These are phyloP conservation scores for Onygenales sp. DNA, from an alignment of 2,329 filamentous ascomycete genomes.

Conservation along the genomic window DNA sequence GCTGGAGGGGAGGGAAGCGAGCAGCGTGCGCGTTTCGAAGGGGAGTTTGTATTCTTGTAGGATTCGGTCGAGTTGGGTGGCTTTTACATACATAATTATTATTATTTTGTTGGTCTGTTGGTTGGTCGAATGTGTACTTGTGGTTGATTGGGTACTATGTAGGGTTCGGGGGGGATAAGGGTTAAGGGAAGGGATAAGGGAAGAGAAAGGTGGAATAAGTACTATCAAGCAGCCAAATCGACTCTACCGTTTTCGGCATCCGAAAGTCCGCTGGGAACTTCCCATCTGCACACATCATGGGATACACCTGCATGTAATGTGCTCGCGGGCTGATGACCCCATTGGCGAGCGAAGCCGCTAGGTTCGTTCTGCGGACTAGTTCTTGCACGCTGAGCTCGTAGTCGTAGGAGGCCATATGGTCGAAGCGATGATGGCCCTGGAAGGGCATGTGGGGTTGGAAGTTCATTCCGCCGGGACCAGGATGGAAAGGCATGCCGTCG, in stretches of 20 bases:
- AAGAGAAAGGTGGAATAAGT: conserved; percentile 1
- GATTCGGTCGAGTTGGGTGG: conserved; percentile 17
- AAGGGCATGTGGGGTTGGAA: not conserved
- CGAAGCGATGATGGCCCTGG: not conserved
- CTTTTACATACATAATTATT: conserved; percentile 2
- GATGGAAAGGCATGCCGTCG: not conserved
- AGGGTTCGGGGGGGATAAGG: not conserved
- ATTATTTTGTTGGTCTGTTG: not conserved
- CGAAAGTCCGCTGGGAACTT: conserved; percentile 16
- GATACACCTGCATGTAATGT: conserved; percentile 14
- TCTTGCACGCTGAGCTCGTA: conserved; percentile 8
- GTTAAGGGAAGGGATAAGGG: not conserved
- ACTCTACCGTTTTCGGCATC: conserved; percentile 14
- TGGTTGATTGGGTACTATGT: no score
- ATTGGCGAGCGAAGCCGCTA: conserved; percentile 15
- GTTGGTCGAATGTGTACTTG: not conserved
- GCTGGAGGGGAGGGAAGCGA: not conserved
- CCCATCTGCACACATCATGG: conserved; percentile 16
- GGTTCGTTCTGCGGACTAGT: conserved; percentile 13
- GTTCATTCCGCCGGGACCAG: not conserved
- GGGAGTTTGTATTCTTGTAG: conserved; percentile 16
- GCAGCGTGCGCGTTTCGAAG: conserved; percentile 11
- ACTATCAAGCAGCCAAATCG: conserved; percentile 16
- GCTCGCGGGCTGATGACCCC: conserved; percentile 12
- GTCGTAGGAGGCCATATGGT: not conserved